phyloP scores from a whole-genome alignment of 2,329 filamentous ascomycete genomes.

The Gaeumannomyces sp. region DNA sequence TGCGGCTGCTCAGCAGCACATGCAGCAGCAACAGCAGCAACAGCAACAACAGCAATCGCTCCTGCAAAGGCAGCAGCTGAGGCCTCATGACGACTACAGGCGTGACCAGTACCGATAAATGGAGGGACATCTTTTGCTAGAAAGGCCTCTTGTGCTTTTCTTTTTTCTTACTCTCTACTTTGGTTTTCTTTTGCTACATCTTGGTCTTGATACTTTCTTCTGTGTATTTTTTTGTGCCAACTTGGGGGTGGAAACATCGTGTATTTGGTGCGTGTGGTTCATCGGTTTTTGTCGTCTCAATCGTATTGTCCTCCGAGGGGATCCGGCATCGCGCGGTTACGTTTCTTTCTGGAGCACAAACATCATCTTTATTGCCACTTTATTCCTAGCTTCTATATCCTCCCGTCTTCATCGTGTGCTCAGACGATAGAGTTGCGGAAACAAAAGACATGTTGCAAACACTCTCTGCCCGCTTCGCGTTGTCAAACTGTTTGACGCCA shows the following conservation, averaged over 20 bases:
- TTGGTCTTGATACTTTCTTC: constrained; percentile 5
- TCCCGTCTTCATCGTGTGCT: too few species aligned
- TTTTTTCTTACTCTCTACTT: background rate
- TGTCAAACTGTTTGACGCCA: too few species aligned
- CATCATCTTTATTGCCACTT: too few species aligned
- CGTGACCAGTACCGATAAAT: constrained; percentile 12
- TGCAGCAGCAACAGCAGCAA: constrained; percentile 12
- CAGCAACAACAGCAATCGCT: constrained; percentile 13
- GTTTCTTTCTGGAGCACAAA: too few species aligned
- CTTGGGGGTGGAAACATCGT: background rate
- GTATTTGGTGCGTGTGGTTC: background rate
- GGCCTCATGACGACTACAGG: constrained; percentile 19
- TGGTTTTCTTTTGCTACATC: background rate
- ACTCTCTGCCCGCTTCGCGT: too few species aligned
- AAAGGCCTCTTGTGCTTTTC: background rate
- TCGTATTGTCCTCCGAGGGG: too few species aligned
- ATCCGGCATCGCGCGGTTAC: too few species aligned
- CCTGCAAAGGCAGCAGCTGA: constrained; percentile 15
- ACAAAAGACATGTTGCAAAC: too few species aligned
- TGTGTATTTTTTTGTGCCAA: background rate
- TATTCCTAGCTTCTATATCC: too few species aligned
- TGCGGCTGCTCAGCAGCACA: constrained; percentile 1
- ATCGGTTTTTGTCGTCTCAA: background rate
- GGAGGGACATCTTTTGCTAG: background rate
- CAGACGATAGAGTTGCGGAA: too few species aligned